Evolutionary conservation across 2,329 filamentous ascomycete species (phyloP), one percentile per base, ranked within the genome.

Genomic region (Microcyclospora pomicola): DNA sequence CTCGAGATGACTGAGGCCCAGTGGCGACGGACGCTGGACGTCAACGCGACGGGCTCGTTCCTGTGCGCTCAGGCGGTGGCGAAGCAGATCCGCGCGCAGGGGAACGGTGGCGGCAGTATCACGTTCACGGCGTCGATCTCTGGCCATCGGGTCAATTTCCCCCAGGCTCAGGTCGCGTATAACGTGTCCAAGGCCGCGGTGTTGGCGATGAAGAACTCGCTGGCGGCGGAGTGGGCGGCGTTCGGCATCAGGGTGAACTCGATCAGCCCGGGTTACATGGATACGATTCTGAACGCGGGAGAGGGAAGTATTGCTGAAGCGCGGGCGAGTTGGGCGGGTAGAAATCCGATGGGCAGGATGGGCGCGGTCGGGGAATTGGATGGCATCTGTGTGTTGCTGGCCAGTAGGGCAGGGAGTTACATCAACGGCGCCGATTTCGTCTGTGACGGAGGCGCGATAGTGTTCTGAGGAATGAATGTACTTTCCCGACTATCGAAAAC

Each of bases 201-300:
- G 1, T 48, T 80, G 24, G 70, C 73, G 36, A 55, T 85, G 47
- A 76, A 73, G 35, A 73, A 69, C 45, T 76, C 67, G 28, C 59
- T 86, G 12, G 81, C 80, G 0, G 79, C 76, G 0, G 82, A 87
- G 57, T 86, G 80, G 81, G 77, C 76, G 1, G 59, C 64, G 1
- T 69, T 78, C 52, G 81, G 82, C 0, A 82, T 87, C 42, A 61
- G 77, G 2, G 75, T 81, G 5, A 86, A 87, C 48, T 73, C 67
- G 13, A 67, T 87, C 33, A 75, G 69, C 30, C 82, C 82, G 0
- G 81, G 81, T 0, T 86, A 86, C 49, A 83, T 85, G 75, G 80
- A 83, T 49, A 84, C 80, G 0, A 72, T 82, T 10, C 59, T 86
- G 34, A 86, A 84, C 50, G 58, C 56, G 15, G 59, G 59, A 1